These are phyloP conservation scores for Entelexis paramagnoliae DNA, from an alignment of 1,139 yeast species.

Conservation along the genomic window DNA sequence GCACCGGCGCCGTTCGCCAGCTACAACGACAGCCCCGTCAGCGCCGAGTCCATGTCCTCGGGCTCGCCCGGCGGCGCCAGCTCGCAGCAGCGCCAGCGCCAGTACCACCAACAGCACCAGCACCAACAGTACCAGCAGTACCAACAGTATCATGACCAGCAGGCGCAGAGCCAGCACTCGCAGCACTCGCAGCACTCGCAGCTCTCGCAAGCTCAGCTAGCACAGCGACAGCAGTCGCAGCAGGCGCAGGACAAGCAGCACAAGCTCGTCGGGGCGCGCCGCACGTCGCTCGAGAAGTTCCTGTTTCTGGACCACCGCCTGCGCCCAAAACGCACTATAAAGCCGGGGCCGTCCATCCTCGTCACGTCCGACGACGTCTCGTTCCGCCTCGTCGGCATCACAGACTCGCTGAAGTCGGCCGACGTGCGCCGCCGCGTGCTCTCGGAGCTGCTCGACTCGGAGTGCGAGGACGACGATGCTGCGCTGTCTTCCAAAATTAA, in stretches of 20 bases:
- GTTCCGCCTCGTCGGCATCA: constrained; percentile 43
- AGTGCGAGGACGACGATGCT: constrained; percentile 30
- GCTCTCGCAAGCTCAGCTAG: too few relatives aligned
- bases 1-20: constrained; percentile 2
- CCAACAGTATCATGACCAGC: background rate
- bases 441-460: constrained; percentile 27
- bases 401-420: constrained; percentile 28
- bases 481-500: background rate
- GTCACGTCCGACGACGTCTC: constrained; percentile 50
- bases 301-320: constrained; percentile 22
- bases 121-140: background rate
- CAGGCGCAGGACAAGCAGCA: background rate
- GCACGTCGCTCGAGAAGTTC: constrained; percentile 24
- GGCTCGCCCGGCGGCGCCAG: background rate
- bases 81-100: background rate
- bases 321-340: constrained; percentile 21
- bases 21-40: background rate
- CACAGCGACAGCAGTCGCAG: background rate
- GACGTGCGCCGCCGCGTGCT: constrained; percentile 35
- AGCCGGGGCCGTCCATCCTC: constrained; percentile 28
- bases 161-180: background rate
- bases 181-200: background rate
- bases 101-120: background rate
- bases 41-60: background rate
- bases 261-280: constrained; percentile 19